phyloP scores from a whole-genome alignment of 2,329 filamentous ascomycete genomes.

The Venturia oleaginea region DNA sequence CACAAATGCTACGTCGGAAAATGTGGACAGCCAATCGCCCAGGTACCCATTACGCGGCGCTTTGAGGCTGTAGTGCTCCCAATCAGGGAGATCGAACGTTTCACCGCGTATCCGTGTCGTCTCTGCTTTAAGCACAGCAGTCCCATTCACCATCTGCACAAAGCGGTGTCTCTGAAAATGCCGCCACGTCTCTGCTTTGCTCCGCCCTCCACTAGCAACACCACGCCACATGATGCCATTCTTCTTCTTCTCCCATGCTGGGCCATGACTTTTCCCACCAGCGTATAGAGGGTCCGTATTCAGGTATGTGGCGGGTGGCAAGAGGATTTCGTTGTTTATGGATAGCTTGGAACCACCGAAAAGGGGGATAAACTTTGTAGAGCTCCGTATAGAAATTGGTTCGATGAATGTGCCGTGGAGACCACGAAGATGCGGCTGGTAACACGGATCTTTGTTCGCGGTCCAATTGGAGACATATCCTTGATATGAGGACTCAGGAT shows the following conservation, averaged over 20 bases:
- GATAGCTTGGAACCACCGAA: constrained; percentile 43
- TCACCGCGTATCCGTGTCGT: constrained; percentile 22
- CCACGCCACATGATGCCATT: constrained; percentile 39
- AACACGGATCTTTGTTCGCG: constrained; percentile 35
- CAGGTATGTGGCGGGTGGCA: constrained; percentile 44
- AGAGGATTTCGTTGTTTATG: constrained; percentile 44
- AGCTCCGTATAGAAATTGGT: constrained; percentile 37
- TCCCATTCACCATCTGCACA: constrained; percentile 62
- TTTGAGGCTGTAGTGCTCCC: constrained; percentile 30
- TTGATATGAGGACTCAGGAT: constrained; percentile 26
- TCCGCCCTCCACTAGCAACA: constrained; percentile 38
- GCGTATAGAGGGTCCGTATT: constrained; percentile 35
- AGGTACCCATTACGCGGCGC: constrained; percentile 23
- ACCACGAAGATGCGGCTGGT: constrained; percentile 35
- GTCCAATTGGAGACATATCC: constrained; percentile 43
- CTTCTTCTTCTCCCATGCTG: constrained; percentile 34
- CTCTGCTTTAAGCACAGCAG: constrained; percentile 45
- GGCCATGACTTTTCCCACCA: constrained; percentile 28
- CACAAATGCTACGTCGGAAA: constrained; percentile 35
- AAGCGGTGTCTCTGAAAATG: constrained; percentile 70
- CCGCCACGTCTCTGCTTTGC: constrained; percentile 51
- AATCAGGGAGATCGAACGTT: constrained; percentile 31
- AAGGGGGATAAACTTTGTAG: constrained; percentile 37
- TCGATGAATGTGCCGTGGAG: constrained; percentile 42
- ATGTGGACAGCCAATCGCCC: constrained; percentile 31